Conservation (phyloP, 495 filamentous ascomycete genomes). For the Daldinia bambusicola region DNA sequence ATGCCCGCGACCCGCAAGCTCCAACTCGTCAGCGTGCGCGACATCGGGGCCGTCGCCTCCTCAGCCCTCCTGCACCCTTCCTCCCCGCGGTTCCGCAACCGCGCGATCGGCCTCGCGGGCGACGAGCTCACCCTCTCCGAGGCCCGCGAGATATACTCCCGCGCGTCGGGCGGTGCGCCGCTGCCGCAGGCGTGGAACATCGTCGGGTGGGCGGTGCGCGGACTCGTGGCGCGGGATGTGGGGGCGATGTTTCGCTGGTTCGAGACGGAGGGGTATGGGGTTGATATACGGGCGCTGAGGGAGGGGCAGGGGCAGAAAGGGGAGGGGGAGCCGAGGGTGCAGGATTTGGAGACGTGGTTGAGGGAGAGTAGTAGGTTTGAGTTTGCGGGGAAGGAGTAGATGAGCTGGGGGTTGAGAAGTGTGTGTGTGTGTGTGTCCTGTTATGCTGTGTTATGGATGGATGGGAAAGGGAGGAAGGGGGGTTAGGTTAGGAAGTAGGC, state of each 20-base stretch:
- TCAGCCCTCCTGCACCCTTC: conserved; percentile 58
- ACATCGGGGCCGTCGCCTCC: conserved; percentile 73
- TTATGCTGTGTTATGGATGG: background rate
- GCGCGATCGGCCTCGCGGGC: conserved; percentile 65
- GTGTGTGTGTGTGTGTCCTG: background rate
- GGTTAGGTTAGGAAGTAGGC: too few species aligned
- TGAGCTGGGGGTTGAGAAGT: background rate
- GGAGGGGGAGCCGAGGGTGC: conserved; percentile 61
- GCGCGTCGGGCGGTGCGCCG: conserved; percentile 55
- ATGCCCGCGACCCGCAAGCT: conserved; percentile 58
- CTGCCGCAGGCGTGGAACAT: conserved; percentile 63
- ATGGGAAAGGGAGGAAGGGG: background rate
- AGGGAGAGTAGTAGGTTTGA: conserved; percentile 62
- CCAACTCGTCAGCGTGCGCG: conserved; percentile 66
- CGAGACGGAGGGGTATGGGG: conserved; percentile 67
- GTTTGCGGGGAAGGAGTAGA: conserved; percentile 12
- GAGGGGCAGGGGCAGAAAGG: conserved; percentile 60
- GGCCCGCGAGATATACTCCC: conserved; percentile 61
- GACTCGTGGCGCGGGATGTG: conserved; percentile 62
- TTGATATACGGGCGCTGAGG: conserved; percentile 65
- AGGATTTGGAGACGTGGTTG: conserved; percentile 70
- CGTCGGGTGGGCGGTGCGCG: conserved; percentile 53
- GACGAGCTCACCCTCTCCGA: conserved; percentile 67
- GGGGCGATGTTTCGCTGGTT: conserved; percentile 74
- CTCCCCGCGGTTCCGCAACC: conserved; percentile 51